Percentiles rank a stretch among this genome's conserved stretches.
These are phyloP conservation scores for Dendrobium chrysotoxum DNA, from an alignment of 106 monocot genomes.

Conservation along the genomic window DNA sequence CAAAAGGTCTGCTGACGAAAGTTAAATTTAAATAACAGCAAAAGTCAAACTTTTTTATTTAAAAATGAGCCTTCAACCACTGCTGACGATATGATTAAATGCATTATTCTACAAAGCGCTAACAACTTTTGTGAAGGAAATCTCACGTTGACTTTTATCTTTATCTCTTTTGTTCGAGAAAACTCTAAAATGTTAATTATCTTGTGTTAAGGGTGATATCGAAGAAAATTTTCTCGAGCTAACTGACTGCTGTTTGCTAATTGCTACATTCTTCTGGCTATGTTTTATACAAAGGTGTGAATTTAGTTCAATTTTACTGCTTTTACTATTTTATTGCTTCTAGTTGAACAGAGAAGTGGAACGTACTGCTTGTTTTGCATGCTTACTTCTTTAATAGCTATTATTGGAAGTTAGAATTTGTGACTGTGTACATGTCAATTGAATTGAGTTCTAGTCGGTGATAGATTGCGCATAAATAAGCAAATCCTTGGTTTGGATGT, in stretches of 20 bases:
- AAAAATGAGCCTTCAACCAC: neutral
- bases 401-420: too few species aligned
- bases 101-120: neutral
- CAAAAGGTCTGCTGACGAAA: neutral
- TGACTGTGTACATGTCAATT: neutral
- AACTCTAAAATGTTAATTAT: neutral
- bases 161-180: neutral
- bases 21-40: neutral
- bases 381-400: too few species aligned
- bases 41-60: neutral
- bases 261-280: neutral
- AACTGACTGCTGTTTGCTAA: neutral
- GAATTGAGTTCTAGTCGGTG: neutral
- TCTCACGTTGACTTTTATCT: neutral
- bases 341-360: neutral
- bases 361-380: too few species aligned
- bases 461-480: neutral
- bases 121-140: neutral
- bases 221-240: neutral
- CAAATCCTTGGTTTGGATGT: neutral
- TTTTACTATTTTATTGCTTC: neutral
- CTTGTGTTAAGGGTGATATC: neutral
- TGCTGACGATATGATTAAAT: neutral
- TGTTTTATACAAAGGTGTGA: neutral
- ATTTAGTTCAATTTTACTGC: neutral